These are phyloP conservation scores for Lichtheimia ornata DNA, from an alignment of 371 early-diverging fungal genomes.

Conservation along the genomic window DNA sequence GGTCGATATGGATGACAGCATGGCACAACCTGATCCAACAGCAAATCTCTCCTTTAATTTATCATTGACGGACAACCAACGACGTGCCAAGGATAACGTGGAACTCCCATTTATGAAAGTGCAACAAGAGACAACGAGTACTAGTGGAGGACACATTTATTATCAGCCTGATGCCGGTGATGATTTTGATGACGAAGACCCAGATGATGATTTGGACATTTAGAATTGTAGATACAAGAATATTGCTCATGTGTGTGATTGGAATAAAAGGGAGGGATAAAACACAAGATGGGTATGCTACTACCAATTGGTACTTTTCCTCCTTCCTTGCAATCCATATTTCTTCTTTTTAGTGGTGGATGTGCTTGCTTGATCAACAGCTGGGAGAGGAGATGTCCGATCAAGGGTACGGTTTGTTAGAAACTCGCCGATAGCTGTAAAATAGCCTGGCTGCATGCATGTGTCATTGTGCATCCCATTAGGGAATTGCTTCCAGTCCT, in stretches of 20 bases:
- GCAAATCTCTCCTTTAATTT: conserved; percentile 84
- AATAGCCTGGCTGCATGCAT: conserved; percentile 79
- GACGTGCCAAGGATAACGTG: conserved; percentile 70
- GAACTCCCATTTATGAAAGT: conserved; percentile 82
- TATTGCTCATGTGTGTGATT: not conserved
- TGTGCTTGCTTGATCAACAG: too few species aligned
- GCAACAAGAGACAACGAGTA: conserved; percentile 31
- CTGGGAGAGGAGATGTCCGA: too few species aligned
- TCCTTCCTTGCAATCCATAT: conserved; percentile 11
- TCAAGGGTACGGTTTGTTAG: conserved; percentile 11
- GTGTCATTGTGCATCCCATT: conserved; percentile 94
- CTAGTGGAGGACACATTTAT: conserved; percentile 21
- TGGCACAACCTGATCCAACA: conserved; percentile 27
- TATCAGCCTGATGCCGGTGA: conserved; percentile 33
- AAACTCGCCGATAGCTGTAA: conserved; percentile 68
- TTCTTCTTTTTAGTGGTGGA: conserved; percentile 12
- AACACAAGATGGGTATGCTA: conserved; percentile 6
- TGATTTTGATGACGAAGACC: conserved; percentile 34
- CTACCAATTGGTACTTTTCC: conserved; percentile 17
- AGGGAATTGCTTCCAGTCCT: conserved; percentile 70
- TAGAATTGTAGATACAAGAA: conserved; percentile 1
- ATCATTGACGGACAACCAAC: conserved; percentile 82
- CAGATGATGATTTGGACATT: conserved; percentile 30
- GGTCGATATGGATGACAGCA: conserved; percentile 6
- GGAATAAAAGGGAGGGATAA: not conserved